These are phyloP conservation scores for Kuraishia cidri DNA, from an alignment of 805 yeast genomes.

Conservation along the genomic window DNA sequence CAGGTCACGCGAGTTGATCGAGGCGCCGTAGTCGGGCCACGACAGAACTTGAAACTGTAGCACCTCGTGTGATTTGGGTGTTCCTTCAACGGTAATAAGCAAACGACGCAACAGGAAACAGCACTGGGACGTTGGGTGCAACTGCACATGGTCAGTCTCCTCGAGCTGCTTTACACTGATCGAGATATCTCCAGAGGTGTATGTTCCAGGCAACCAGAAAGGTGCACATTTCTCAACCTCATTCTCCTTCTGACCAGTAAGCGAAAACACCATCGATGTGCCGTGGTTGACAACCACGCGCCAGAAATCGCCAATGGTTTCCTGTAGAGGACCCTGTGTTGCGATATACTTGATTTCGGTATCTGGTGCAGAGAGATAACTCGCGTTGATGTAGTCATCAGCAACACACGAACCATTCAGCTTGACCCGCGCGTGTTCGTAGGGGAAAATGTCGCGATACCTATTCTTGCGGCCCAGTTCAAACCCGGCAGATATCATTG, in stretches of 20 bases:
- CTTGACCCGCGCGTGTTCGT: slow-evolving; percentile 76
- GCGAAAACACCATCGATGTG: slow-evolving; percentile 60
- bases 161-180: slow-evolving; percentile 15
- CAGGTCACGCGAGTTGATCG: slow-evolving; percentile 46
- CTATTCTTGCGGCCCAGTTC: slow-evolving; percentile 78
- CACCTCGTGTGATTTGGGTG: slow-evolving; percentile 31
- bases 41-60: slow-evolving; percentile 67
- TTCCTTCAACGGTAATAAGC: slow-evolving; percentile 22
- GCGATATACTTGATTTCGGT: slow-evolving; percentile 55
- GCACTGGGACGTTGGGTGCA: slow-evolving; percentile 11
- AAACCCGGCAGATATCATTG: slow-evolving; percentile 62
- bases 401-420: slow-evolving; percentile 20
- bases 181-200: slow-evolving; percentile 19
- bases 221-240: slow-evolving; percentile 75
- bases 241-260: slow-evolving; percentile 70
- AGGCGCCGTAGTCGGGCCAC: slow-evolving; percentile 81
- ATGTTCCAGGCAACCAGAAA: slow-evolving; percentile 65
- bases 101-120: slow-evolving; percentile 32
- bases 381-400: slow-evolving; percentile 79
- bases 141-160: slow-evolving; percentile 14
- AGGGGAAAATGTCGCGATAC: slow-evolving; percentile 83
- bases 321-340: slow-evolving; percentile 77
- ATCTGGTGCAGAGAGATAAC: slow-evolving; percentile 43
- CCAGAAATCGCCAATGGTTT: slow-evolving; percentile 81
- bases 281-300: slow-evolving; percentile 59